phyloP scores from a whole-genome alignment of 148 eudicot genomes.

The Fagopyrum tataricum region DNA sequence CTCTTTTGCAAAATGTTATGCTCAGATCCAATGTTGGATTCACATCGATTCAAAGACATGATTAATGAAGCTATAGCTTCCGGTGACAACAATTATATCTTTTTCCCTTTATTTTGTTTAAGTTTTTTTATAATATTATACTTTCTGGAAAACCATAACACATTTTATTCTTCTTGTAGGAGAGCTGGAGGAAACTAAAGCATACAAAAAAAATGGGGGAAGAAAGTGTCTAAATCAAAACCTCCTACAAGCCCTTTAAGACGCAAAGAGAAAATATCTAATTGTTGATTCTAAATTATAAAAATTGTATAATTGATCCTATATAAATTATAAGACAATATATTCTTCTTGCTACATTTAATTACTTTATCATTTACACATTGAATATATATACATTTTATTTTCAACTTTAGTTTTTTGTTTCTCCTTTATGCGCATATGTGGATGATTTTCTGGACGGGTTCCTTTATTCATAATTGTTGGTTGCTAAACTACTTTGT shows the following conservation, averaged over 20 bases:
- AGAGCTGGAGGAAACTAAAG: slow-evolving; percentile 64
- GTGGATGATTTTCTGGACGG: too few species aligned
- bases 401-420: too few species aligned
- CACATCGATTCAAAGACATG: slow-evolving; percentile 90
- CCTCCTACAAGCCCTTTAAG: slow-evolving; percentile 85
- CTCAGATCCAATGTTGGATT: slow-evolving; percentile 80
- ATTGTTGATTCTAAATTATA: too few species aligned
- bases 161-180: slow-evolving; percentile 30
- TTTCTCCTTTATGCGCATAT: too few species aligned
- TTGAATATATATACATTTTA: too few species aligned
- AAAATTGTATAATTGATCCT: too few species aligned
- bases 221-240: slow-evolving; percentile 60
- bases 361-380: too few species aligned
- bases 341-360: too few species aligned
- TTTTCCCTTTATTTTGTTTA: not conserved
- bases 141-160: not conserved
- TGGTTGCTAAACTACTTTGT: too few species aligned
- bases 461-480: too few species aligned
- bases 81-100: slow-evolving; percentile 30
- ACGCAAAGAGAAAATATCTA: slow-evolving; percentile 33
- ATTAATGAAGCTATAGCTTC: slow-evolving; percentile 83
- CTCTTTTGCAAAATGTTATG: slow-evolving; percentile 90
- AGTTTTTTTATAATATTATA: not conserved
- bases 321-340: too few species aligned
- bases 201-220: slow-evolving; percentile 89